Percentiles rank a stretch among this genome's conserved stretches.
phyloP scores from a whole-genome alignment of 805 yeast species.

The Sungouiozyma intestinalis region DNA sequence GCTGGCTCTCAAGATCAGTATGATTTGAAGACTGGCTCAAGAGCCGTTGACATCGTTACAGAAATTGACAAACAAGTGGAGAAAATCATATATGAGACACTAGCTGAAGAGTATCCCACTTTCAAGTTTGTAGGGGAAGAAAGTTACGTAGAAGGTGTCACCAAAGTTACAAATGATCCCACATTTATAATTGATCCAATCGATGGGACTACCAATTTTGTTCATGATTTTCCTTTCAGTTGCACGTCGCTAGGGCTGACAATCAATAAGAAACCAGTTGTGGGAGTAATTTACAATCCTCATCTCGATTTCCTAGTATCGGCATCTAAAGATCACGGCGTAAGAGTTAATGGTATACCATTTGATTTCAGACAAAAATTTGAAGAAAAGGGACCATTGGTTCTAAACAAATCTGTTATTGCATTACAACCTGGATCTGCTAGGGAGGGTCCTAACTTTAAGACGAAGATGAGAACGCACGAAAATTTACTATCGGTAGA shows the following conservation, averaged over 20 bases:
- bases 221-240: slow-evolving; percentile 51
- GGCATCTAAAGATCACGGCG: slow-evolving; percentile 46
- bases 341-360: slow-evolving; percentile 37
- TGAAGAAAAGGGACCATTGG: slow-evolving; percentile 69
- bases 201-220: slow-evolving; percentile 58
- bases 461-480: slow-evolving; percentile 72
- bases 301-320: slow-evolving; percentile 41
- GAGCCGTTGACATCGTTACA: slow-evolving; percentile 53
- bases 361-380: slow-evolving; percentile 55
- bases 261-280: slow-evolving; percentile 38
- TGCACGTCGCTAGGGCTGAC: slow-evolving; percentile 57
- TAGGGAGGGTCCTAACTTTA: slow-evolving; percentile 76
- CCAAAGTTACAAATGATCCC: slow-evolving; percentile 40
- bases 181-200: slow-evolving; percentile 58
- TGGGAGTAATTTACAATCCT: slow-evolving; percentile 58
- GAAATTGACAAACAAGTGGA: slow-evolving; percentile 53
- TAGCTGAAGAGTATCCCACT: slow-evolving; percentile 33
- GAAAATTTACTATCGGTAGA: slow-evolving; percentile 77
- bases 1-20: slow-evolving; percentile 34
- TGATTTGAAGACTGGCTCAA: slow-evolving; percentile 25
- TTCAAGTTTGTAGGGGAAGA: slow-evolving; percentile 55
- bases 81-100: slow-evolving; percentile 25
- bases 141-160: slow-evolving; percentile 40
- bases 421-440: slow-evolving; percentile 87
- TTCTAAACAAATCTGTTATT: slow-evolving; percentile 75